A percentile compares a stretch with the other conserved stretches of the same genome.
phyloP scores from a whole-genome alignment of 805 yeast genomes.

The Candida easanensis region DNA sequence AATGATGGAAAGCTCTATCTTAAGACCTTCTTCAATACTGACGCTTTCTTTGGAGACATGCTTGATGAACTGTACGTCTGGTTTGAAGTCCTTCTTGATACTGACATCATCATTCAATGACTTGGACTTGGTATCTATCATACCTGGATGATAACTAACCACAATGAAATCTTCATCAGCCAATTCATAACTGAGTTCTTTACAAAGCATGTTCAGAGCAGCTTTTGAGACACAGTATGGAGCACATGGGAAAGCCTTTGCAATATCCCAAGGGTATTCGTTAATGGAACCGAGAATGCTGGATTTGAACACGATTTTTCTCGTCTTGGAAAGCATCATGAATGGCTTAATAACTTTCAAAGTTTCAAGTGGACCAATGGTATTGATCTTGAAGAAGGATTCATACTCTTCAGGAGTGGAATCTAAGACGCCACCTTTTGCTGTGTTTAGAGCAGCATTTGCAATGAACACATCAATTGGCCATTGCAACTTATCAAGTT shows the following conservation, averaged over 20 bases:
- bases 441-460: slow-evolving; percentile 32
- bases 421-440: slow-evolving; percentile 18
- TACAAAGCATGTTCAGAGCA: slow-evolving; percentile 31
- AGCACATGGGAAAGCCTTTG: slow-evolving; percentile 22
- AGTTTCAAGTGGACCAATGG: slow-evolving; percentile 33
- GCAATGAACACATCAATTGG: slow-evolving; percentile 35
- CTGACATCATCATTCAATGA: slow-evolving; percentile 19
- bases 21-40: slow-evolving; percentile 17
- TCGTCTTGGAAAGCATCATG: slow-evolving; percentile 24
- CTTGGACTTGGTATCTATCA: slow-evolving; percentile 19
- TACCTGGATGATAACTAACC: slow-evolving; percentile 30
- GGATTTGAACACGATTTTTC: slow-evolving; percentile 31
- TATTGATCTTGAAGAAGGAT: slow-evolving; percentile 26
- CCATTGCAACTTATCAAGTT: slow-evolving; percentile 19
- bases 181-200: slow-evolving; percentile 27
- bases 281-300: slow-evolving; percentile 30
- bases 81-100: slow-evolving; percentile 12
- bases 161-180: slow-evolving; percentile 28
- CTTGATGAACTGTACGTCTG: slow-evolving; percentile 12
- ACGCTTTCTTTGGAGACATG: slow-evolving; percentile 11
- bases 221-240: slow-evolving; percentile 38
- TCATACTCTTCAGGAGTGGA: slow-evolving; percentile 21
- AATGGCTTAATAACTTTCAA: slow-evolving; percentile 30
- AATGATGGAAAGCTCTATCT: slow-evolving; percentile 18
- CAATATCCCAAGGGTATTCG: slow-evolving; percentile 16